A percentile compares a stretch with the other conserved stretches of the same genome.
Conservation (phyloP, 257 asterid species). For the Parsonsia alboflavescens region DNA sequence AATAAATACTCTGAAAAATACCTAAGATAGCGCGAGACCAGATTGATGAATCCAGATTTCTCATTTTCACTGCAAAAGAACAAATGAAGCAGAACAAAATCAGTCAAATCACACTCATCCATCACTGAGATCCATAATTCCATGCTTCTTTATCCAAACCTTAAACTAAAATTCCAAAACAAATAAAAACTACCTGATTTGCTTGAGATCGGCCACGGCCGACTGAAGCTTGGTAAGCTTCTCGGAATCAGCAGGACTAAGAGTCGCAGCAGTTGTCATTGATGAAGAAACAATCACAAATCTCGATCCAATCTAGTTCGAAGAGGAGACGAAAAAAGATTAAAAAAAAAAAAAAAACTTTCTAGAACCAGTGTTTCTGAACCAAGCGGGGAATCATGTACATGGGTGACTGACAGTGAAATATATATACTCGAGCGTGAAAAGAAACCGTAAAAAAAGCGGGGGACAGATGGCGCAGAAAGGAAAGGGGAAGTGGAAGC, state of each 20-base stretch:
- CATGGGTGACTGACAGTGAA: background rate
- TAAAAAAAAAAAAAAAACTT: too few relatives aligned
- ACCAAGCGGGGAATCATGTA: background rate
- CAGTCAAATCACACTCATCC: background rate
- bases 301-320: constrained; percentile 28
- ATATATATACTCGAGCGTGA: background rate
- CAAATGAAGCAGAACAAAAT: background rate
- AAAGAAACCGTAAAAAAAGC: background rate
- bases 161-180: background rate
- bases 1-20: constrained; percentile 14
- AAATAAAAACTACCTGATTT: constrained; percentile 51
- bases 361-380: background rate
- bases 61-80: constrained; percentile 66
- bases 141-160: background rate
- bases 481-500: constrained; percentile 3
- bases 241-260: constrained; percentile 53
- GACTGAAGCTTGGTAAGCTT: constrained; percentile 64
- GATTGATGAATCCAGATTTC: constrained; percentile 50
- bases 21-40: constrained; percentile 82
- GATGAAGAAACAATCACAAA: constrained; percentile 21
- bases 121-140: constrained; percentile 21
- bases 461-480: background rate
- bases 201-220: constrained; percentile 53
- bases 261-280: constrained; percentile 41
- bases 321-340: constrained; percentile 6